Conservation (phyloP, 345 rosid genomes). For the Gossypium rotundifolium region DNA sequence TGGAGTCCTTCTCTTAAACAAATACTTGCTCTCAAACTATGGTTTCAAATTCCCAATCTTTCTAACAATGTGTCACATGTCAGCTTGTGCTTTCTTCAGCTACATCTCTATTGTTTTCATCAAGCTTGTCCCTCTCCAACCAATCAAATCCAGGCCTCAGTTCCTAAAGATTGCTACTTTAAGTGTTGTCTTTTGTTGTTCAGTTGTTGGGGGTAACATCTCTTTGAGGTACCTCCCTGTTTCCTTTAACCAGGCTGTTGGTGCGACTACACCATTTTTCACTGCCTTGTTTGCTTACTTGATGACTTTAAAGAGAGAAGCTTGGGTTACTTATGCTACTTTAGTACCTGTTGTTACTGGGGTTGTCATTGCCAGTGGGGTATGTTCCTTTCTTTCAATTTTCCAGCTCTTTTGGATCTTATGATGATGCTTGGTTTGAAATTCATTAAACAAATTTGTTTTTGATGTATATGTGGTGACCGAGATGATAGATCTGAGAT, state of each 20-base stretch:
- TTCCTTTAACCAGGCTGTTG: conserved; percentile 90
- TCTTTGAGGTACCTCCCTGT: conserved; percentile 83
- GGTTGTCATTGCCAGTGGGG: conserved; percentile 91
- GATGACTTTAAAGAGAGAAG: conserved; percentile 80
- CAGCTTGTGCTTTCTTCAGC: conserved; percentile 82
- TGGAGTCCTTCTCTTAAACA: conserved; percentile 89
- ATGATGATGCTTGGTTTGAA: not conserved
- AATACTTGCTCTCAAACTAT: conserved; percentile 79
- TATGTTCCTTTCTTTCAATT: conserved; percentile 22
- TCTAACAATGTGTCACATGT: conserved; percentile 95
- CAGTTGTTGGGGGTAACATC: conserved; percentile 89
- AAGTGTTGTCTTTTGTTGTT: conserved; percentile 78
- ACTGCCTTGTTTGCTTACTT: conserved; percentile 85
- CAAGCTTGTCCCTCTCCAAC: conserved; percentile 76
- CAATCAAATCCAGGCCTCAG: conserved; percentile 74
- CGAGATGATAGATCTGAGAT: conserved; percentile 34
- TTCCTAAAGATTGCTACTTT: conserved; percentile 72
- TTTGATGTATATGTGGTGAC: not conserved
- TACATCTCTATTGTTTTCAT: conserved; percentile 79
- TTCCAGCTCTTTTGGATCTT: not conserved
- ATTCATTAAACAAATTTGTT: not conserved
- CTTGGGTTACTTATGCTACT: conserved; percentile 79
- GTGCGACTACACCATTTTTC: conserved; percentile 92
- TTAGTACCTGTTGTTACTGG: conserved; percentile 91
- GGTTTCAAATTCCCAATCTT: conserved; percentile 89